Conservation (phyloP, 2,329 filamentous ascomycete genomes). For the Colletotrichum aenigma region DNA sequence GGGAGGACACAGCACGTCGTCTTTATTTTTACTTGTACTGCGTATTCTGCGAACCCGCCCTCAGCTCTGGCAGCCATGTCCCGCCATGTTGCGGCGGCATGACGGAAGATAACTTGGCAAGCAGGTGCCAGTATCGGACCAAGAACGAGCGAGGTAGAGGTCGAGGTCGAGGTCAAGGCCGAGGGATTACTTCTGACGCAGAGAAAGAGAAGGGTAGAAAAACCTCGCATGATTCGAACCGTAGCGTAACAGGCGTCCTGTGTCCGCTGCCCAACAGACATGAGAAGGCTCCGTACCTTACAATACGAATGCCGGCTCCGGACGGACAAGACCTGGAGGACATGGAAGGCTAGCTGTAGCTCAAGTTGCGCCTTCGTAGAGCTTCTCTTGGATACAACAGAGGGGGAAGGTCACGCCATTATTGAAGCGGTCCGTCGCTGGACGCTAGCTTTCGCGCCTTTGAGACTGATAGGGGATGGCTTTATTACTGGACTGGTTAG, state of each 20-base stretch:
- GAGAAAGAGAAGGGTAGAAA: neutral
- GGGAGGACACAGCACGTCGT: neutral
- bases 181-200: neutral
- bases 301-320: neutral
- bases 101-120: neutral
- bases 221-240: neutral
- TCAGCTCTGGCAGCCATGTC: neutral
- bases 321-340: neutral
- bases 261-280: neutral
- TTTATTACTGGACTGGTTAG: neutral
- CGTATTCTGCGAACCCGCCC: neutral
- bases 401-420: neutral
- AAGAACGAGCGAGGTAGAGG: neutral
- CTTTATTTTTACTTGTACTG: too few species aligned
- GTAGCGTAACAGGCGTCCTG: neutral
- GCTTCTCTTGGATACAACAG: neutral
- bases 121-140: neutral
- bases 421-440: neutral
- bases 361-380: neutral
- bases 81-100: neutral
- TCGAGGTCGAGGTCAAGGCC: neutral
- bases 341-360: neutral
- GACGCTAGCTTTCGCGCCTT: neutral
- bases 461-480: neutral
- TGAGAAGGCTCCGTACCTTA: neutral